Percentiles rank a stretch among this genome's conserved stretches.
phyloP scores from a whole-genome alignment of 2,329 filamentous ascomycete species.

The Ophiostoma australiae region DNA sequence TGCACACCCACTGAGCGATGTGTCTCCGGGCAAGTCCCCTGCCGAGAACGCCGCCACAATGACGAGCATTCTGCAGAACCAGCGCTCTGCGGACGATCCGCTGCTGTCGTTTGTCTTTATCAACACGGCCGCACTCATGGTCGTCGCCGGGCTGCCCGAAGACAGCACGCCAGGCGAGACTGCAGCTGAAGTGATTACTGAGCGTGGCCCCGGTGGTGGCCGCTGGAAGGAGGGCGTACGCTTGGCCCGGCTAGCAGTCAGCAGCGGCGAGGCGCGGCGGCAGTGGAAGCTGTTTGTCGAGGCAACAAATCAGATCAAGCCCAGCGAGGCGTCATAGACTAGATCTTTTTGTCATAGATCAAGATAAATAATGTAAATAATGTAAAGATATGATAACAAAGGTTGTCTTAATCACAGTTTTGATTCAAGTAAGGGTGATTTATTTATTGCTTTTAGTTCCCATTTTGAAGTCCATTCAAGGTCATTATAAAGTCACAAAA shows the following conservation, averaged over 20 bases:
- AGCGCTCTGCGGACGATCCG: conserved; percentile 70
- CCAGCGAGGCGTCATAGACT: not conserved
- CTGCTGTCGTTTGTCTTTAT: conserved; percentile 91
- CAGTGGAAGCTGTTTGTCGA: conserved; percentile 82
- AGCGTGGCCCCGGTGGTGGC: conserved; percentile 77
- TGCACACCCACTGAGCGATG: conserved; percentile 66
- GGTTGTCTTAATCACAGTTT: not conserved
- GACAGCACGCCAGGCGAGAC: conserved; percentile 56
- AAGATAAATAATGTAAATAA: conserved; percentile 4
- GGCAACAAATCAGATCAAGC: conserved; percentile 56
- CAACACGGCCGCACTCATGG: conserved; percentile 85
- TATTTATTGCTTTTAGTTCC: not conserved
- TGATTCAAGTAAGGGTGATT: not conserved
- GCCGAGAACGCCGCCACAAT: conserved; percentile 83
- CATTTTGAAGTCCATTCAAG: too few species aligned
- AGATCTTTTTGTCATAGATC: not conserved
- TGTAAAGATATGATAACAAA: not conserved
- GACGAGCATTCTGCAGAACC: conserved; percentile 66
- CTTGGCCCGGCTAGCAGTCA: conserved; percentile 79
- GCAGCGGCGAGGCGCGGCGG: conserved; percentile 78
- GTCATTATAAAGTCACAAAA: too few species aligned
- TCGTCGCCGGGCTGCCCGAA: conserved; percentile 81
- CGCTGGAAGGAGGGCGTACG: conserved; percentile 94
- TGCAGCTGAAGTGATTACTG: conserved; percentile 72
- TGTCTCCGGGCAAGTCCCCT: conserved; percentile 80